Conservation (phyloP, 2,329 filamentous ascomycete species). For the Neurospora crassa region DNA sequence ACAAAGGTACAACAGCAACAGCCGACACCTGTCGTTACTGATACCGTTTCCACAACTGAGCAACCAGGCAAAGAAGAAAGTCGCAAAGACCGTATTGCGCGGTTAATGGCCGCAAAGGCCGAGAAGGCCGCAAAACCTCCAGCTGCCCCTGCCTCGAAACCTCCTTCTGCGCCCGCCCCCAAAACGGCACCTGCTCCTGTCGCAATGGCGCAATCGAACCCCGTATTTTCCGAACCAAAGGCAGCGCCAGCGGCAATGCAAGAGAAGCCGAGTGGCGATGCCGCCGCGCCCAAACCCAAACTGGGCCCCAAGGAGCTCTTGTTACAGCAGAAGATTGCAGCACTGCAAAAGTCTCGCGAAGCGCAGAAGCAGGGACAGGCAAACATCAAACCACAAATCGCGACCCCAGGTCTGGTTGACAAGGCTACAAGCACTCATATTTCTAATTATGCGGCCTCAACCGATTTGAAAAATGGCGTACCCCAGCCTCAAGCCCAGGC, state of each 20-base stretch:
- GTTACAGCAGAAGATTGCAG: slow-evolving; percentile 69
- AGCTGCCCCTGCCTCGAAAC: slow-evolving; percentile 10
- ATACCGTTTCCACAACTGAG: slow-evolving; percentile 3
- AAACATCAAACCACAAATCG: slow-evolving; percentile 18
- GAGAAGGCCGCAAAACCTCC: slow-evolving; percentile 52
- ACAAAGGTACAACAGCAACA: background rate
- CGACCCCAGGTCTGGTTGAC: background rate
- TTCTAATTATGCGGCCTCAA: background rate
- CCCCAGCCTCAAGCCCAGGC: background rate
- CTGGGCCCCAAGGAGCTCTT: slow-evolving; percentile 60
- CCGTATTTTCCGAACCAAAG: slow-evolving; percentile 10
- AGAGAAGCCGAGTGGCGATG: slow-evolving; percentile 1
- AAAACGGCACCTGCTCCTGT: background rate
- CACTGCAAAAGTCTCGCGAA: slow-evolving; percentile 52
- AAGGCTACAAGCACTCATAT: background rate
- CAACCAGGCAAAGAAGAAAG: slow-evolving; percentile 41
- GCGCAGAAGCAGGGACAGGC: slow-evolving; percentile 26
- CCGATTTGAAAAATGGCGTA: background rate
- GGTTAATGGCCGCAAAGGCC: slow-evolving; percentile 66
- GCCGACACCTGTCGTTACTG: slow-evolving; percentile 1
- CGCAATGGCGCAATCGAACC: slow-evolving; percentile 1
- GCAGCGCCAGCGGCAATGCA: slow-evolving; percentile 5
- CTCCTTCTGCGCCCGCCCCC: background rate
- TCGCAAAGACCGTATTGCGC: slow-evolving; percentile 67
- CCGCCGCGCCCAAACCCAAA: slow-evolving; percentile 24